Evolutionary conservation across 2,329 filamentous ascomycete genomes (phyloP).

Genomic region (Sphaerulina vaccinii): DNA sequence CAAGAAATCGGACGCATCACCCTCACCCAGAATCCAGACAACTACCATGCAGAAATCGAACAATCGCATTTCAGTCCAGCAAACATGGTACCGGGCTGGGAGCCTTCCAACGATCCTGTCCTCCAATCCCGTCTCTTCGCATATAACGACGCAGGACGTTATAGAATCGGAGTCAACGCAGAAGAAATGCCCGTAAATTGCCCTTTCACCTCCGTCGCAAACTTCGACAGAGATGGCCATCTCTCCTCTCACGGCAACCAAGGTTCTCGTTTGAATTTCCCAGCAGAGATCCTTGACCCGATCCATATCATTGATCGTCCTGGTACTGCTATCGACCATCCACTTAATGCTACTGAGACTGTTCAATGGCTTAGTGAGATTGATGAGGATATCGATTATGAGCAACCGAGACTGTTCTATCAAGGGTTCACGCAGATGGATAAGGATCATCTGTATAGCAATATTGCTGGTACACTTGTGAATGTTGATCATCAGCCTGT

Average conservation of each 20-base stretch:
- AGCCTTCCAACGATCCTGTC: slow-evolving; percentile 49
- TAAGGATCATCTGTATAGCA: slow-evolving; percentile 31
- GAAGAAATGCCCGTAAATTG: slow-evolving; percentile 52
- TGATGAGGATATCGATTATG: slow-evolving; percentile 31
- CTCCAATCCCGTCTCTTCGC: slow-evolving; percentile 53
- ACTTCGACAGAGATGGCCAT: slow-evolving; percentile 37
- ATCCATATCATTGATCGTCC: slow-evolving; percentile 30
- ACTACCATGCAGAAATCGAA: slow-evolving; percentile 53
- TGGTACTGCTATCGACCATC: slow-evolving; percentile 25
- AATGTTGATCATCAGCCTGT: slow-evolving; percentile 31
- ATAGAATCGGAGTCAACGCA: slow-evolving; percentile 54
- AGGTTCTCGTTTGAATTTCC: slow-evolving; percentile 31
- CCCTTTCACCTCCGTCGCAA: slow-evolving; percentile 40
- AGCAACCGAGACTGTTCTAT: slow-evolving; percentile 33
- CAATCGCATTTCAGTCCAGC: slow-evolving; percentile 54
- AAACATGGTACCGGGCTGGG: slow-evolving; percentile 53
- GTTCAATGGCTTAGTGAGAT: slow-evolving; percentile 29
- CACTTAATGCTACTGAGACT: slow-evolving; percentile 21
- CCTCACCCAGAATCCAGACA: slow-evolving; percentile 56
- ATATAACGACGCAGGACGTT: slow-evolving; percentile 49
- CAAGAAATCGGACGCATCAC: slow-evolving; percentile 50
- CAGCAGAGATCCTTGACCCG: slow-evolving; percentile 30
- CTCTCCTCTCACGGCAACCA: slow-evolving; percentile 26
- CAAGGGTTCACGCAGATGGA: slow-evolving; percentile 29
- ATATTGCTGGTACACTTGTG: slow-evolving; percentile 33